Evolutionary conservation across 2,329 filamentous ascomycete species (phyloP), one percentile per base, ranked within the genome.

Genomic region (Diaporthe ampelina): DNA sequence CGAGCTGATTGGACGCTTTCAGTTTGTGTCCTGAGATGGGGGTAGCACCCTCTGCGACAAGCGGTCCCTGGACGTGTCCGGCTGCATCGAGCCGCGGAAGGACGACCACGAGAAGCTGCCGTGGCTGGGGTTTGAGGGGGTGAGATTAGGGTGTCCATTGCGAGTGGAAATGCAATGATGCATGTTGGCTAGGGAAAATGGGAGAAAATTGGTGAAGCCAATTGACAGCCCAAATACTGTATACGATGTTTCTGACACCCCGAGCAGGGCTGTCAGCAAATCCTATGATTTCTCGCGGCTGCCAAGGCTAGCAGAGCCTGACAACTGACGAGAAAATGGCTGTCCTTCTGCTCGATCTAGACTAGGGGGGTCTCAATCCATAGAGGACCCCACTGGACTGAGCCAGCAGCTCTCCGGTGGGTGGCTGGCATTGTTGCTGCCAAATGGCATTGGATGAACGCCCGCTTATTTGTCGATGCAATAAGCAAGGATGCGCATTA

Each of bases 391-490:
- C 63, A 52, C 68, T 48, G 40, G 67, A 52, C 54, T 45, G 54
- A 40, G 32, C 69, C 56, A 61, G 29, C 26, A 71, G 40, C 43
- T 24, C 45, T 67, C 21, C 9, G 7, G 63, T 37, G 11, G 61
- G 37, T 61, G 59, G 50, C 65, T 57, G 73, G 37, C 50, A 48
- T 65, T 69, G 73, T 45, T 21, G 63, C 45, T 70, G 45, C 72
- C 56, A 56, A 63, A 54, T 63, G 72, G 45, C 61, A 57, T 73
- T 57, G 43, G 54, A 73, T 56, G 72, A 48, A 73, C 67, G n/a
- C 24, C 63, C 43, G 32, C 45, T 52, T 52, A 52, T 65, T 65
- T 70, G 56, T 52, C 29, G 67, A 37, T 65, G 56, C 35, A 43
- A 67, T 67, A 35, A 52, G 57, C 72, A 74, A 65, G 72, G 72